Evolutionary conservation across 805 yeast genomes (phyloP).

Genomic region (Teunomyces pallodes): DNA sequence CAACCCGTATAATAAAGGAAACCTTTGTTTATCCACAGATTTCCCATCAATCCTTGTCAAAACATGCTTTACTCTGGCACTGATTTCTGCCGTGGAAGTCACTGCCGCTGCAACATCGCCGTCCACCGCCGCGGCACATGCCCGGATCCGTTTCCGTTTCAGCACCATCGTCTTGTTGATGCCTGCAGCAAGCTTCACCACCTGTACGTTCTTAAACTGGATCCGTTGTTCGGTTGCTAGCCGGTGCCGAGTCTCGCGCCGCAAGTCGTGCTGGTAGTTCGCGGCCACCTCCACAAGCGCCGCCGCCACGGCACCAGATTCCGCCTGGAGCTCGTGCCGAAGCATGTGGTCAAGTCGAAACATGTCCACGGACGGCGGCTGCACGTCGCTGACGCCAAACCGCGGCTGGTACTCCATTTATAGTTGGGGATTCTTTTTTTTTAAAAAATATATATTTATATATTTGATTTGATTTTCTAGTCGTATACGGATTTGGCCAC

Average conservation of each 20-base stretch:
- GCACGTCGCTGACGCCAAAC: slow-evolving; percentile 6
- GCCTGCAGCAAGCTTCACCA: slow-evolving; percentile 22
- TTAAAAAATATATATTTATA: not conserved
- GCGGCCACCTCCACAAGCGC: slow-evolving; percentile 25
- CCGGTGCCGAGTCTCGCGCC: slow-evolving; percentile 30
- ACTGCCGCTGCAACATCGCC: slow-evolving; percentile 5
- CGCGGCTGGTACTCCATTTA: slow-evolving; percentile 11
- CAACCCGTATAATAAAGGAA: not conserved
- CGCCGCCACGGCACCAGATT: slow-evolving; percentile 28
- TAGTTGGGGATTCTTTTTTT: not conserved
- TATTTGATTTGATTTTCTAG: slow-evolving; percentile 10
- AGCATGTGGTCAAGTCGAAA: slow-evolving; percentile 33
- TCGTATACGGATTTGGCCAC: slow-evolving; percentile 14
- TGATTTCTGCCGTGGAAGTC: slow-evolving; percentile 9
- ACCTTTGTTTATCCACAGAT: not conserved
- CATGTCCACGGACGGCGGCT: slow-evolving; percentile 26
- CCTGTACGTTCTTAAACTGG: slow-evolving; percentile 37
- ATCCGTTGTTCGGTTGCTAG: slow-evolving; percentile 38
- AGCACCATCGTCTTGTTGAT: not conserved
- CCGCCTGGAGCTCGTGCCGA: slow-evolving; percentile 19
- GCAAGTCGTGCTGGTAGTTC: slow-evolving; percentile 37
- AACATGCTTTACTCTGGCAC: slow-evolving; percentile 9
- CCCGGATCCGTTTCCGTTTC: slow-evolving; percentile 7
- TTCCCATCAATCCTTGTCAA: not conserved
- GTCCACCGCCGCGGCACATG: slow-evolving; percentile 2